Conservation (phyloP, 2,329 filamentous ascomycete genomes). For the Sordariomycetes sp. region DNA sequence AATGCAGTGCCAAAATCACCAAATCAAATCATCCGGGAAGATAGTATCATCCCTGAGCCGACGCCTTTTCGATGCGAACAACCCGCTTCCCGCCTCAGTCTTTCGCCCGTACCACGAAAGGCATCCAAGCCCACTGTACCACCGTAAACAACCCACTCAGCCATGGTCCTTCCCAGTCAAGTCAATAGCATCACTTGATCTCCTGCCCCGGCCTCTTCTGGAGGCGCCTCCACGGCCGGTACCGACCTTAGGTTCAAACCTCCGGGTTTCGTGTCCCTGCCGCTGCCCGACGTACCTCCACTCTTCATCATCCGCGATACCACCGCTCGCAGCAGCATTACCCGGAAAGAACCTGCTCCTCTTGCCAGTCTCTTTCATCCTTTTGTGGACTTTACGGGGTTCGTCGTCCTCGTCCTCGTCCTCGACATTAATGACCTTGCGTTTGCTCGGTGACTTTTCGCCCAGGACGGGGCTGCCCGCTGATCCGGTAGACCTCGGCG, state of each 20-base stretch:
- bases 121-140: background rate
- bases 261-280: background rate
- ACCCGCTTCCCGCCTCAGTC: background rate
- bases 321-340: background rate
- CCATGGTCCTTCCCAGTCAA: background rate
- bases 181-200: background rate
- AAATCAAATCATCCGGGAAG: background rate
- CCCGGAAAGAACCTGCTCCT: background rate
- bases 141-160: background rate
- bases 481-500: background rate
- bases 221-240: background rate
- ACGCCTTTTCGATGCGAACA: background rate
- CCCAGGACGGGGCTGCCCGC: background rate
- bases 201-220: background rate
- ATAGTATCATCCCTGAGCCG: background rate
- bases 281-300: background rate
- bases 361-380: background rate
- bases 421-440: background rate
- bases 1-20: background rate
- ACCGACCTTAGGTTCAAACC: background rate
- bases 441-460: background rate
- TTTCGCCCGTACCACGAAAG: background rate
- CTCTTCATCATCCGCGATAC: background rate
- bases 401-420: background rate
- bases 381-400: background rate